Evolutionary conservation across 2,329 filamentous ascomycete species (phyloP).

Genomic region (Paecilomyces sp.): DNA sequence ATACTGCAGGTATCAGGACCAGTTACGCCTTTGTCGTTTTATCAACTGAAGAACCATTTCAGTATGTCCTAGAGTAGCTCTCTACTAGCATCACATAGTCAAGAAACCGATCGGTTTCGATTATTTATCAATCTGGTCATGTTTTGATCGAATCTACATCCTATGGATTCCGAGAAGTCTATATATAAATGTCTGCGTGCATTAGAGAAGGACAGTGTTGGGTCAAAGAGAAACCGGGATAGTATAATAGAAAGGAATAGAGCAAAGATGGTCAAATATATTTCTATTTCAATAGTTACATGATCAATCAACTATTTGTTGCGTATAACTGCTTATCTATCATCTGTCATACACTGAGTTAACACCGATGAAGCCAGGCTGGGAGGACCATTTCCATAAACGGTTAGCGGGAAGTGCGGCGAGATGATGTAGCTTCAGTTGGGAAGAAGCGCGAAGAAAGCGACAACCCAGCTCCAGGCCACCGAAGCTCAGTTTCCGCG

Average conservation of each 20-base stretch:
- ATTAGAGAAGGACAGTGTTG: no score
- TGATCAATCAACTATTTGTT: no score
- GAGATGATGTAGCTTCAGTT: conserved; percentile 2
- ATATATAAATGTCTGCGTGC: no score
- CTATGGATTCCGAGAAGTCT: no score
- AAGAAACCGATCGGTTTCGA: not conserved
- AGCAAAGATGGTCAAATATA: no score
- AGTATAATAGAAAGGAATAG: no score
- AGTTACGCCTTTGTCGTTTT: not conserved
- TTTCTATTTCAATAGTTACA: no score
- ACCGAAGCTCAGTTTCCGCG: not conserved
- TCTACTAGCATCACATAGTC: not conserved
- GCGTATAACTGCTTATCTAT: no score
- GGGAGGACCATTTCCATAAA: conserved; percentile 1
- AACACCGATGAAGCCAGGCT: no score
- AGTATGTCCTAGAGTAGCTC: not conserved
- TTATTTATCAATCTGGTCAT: not conserved
- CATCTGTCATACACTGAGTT: no score
- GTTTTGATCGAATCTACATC: not conserved
- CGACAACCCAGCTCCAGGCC: not conserved
- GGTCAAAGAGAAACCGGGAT: no score
- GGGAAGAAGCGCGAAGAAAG: not conserved
- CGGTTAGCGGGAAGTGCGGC: conserved; percentile 4
- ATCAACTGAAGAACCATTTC: not conserved
- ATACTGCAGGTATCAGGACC: not conserved